Conservation (phyloP, 2,329 filamentous ascomycete species). For the Colletotrichum karsti region DNA sequence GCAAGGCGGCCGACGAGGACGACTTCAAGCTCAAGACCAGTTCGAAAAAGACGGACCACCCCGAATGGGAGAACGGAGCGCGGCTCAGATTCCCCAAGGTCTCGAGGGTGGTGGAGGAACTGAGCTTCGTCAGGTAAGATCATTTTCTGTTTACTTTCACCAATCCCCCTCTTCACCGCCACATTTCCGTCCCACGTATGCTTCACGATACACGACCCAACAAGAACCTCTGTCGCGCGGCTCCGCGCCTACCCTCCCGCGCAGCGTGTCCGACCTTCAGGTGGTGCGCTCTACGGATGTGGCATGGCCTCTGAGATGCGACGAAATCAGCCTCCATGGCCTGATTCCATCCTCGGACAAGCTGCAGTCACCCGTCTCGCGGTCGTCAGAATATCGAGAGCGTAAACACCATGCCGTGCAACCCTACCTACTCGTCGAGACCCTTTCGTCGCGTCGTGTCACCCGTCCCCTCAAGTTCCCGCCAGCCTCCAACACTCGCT, state of each 20-base stretch:
- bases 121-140: constrained; percentile 78
- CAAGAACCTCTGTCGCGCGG: neutral
- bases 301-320: neutral
- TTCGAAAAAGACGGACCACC: constrained; percentile 65
- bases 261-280: neutral
- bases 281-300: neutral
- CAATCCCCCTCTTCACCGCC: constrained; percentile 8
- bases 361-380: neutral
- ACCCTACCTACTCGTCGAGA: neutral
- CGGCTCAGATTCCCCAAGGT: constrained; percentile 67
- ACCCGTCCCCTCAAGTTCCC: neutral
- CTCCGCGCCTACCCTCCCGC: constrained; percentile 10
- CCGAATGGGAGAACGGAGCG: constrained; percentile 65
- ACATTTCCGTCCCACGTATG: neutral
- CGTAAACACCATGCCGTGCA: neutral
- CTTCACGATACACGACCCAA: neutral
- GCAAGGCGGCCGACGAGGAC: constrained; percentile 52
- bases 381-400: neutral
- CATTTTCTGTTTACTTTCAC: constrained; percentile 12
- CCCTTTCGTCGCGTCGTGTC: neutral
- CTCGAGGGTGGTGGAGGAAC: constrained; percentile 69
- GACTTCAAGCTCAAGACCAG: constrained; percentile 69
- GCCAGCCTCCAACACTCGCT: constrained; percentile 1
- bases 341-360: constrained; percentile 8
- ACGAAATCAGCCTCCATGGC: constrained; percentile 4